Percentiles rank a stretch among this genome's conserved stretches.
These are phyloP conservation scores for Eremothecium gossypii DNA, from an alignment of 1,139 yeast genomes.

Conservation along the genomic window DNA sequence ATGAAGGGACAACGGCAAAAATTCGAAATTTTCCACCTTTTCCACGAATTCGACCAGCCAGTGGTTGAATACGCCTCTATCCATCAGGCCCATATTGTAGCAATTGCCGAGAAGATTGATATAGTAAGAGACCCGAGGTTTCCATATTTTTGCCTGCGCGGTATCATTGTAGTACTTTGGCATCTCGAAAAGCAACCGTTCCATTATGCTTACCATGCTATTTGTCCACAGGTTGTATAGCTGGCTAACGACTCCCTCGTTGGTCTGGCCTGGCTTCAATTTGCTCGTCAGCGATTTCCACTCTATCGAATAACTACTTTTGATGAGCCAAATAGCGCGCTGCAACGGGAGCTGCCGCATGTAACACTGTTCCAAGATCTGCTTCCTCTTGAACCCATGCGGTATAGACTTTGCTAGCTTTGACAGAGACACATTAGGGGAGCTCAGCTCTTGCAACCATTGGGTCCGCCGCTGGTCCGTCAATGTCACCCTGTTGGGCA, in stretches of 20 bases:
- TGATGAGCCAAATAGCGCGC: constrained; percentile 83
- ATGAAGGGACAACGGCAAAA: constrained; percentile 46
- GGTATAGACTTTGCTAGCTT: constrained; percentile 76
- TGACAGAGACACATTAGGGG: constrained; percentile 53
- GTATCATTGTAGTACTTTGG: constrained; percentile 24
- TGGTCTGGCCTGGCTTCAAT: constrained; percentile 24
- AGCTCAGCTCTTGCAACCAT: constrained; percentile 76
- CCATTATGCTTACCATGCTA: constrained; percentile 22
- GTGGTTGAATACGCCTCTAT: constrained; percentile 48
- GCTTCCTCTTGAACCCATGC: constrained; percentile 73
- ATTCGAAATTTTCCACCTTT: constrained; percentile 36
- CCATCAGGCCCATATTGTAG: constrained; percentile 59
- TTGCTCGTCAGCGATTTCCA: constrained; percentile 58
- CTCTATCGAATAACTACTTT: constrained; percentile 80
- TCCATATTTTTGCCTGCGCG: constrained; percentile 35
- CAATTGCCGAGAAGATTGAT: constrained; percentile 52
- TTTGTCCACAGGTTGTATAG: constrained; percentile 87
- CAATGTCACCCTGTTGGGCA: constrained; percentile 56
- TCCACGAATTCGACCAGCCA: constrained; percentile 54
- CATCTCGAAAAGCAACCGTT: constrained; percentile 26
- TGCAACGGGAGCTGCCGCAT: constrained; percentile 56
- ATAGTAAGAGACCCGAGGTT: constrained; percentile 47
- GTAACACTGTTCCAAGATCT: constrained; percentile 63
- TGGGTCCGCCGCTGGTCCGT: constrained; percentile 77
- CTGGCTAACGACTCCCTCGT: constrained; percentile 37